Conservation (phyloP, 192 early-diverging fungal species). For the Coemansia sp. region DNA sequence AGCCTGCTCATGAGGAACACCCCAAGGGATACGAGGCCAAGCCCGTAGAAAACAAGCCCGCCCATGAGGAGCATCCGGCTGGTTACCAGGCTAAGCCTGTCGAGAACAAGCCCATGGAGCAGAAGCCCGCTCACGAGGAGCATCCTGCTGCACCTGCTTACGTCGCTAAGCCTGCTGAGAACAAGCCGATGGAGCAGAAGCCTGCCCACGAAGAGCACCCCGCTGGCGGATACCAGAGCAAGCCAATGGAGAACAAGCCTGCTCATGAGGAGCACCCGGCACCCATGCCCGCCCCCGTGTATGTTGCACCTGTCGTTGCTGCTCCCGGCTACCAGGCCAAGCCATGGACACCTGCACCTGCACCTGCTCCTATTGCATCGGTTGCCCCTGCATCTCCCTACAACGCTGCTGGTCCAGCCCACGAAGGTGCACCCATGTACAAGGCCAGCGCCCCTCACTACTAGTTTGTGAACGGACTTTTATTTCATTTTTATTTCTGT, state of each 20-base stretch:
- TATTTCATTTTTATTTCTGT: not conserved
- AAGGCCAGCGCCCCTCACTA: slow-evolving; percentile 37
- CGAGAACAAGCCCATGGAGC: slow-evolving; percentile 18
- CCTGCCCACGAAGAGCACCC: slow-evolving; percentile 9
- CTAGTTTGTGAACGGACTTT: slow-evolving; percentile 15
- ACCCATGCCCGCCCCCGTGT: slow-evolving; percentile 6
- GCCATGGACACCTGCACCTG: not conserved
- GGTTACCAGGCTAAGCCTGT: not conserved
- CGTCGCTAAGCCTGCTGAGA: too few species aligned
- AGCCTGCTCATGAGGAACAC: slow-evolving; percentile 24
- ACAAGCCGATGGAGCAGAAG: slow-evolving; percentile 1
- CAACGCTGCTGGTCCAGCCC: slow-evolving; percentile 17
- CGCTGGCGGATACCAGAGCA: not conserved
- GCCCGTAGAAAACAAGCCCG: not conserved
- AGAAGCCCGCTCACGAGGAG: slow-evolving; percentile 10
- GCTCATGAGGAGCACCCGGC: not conserved
- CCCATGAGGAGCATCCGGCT: not conserved
- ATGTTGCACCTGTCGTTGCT: slow-evolving; percentile 9
- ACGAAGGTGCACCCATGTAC: slow-evolving; percentile 21
- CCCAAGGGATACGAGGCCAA: slow-evolving; percentile 4
- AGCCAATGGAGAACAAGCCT: not conserved
- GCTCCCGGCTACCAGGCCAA: slow-evolving; percentile 21
- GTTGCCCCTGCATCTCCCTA: slow-evolving; percentile 6
- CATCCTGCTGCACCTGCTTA: slow-evolving; percentile 15
- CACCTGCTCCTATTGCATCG: not conserved